Conservation (phyloP, 192 early-diverging fungal genomes). For the Paraglomus occultum region DNA sequence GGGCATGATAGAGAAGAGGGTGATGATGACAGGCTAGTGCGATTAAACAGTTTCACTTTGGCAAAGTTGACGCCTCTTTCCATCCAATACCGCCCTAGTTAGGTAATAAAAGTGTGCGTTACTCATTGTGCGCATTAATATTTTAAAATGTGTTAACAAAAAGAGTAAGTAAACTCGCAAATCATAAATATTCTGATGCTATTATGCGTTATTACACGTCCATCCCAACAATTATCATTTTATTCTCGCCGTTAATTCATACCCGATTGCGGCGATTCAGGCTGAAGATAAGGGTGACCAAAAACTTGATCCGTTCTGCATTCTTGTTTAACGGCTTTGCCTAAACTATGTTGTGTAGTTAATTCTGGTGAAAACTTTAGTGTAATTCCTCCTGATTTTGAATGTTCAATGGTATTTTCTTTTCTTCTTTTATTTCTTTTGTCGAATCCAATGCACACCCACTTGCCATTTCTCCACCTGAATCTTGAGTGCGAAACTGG, state of each 20-base stretch:
- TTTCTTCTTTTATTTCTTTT: neutral
- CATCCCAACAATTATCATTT: too few relatives aligned
- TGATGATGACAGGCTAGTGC: neutral
- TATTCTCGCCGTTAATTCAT: neutral
- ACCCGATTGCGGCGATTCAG: conserved; percentile 32
- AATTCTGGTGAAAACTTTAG: neutral
- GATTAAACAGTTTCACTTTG: conserved; percentile 54
- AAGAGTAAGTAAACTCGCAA: too few relatives aligned
- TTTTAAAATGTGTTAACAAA: too few relatives aligned
- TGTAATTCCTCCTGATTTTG: neutral
- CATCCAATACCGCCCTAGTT: conserved; percentile 43
- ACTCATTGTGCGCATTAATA: too few relatives aligned
- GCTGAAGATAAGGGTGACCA: conserved; percentile 31
- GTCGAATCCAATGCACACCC: conserved; percentile 29
- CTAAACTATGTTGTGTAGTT: neutral
- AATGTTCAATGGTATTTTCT: neutral
- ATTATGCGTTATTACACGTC: too few relatives aligned
- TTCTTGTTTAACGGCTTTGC: too few relatives aligned
- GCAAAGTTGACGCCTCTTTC: conserved; percentile 39
- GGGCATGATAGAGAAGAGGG: neutral
- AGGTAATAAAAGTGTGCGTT: neutral
- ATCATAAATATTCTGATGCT: too few relatives aligned
- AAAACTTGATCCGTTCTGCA: neutral
- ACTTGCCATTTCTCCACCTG: conserved; percentile 39
- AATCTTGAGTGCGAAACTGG: conserved; percentile 33